These are phyloP conservation scores for Nidularia pulvinata DNA, from an alignment of 768 basidiomycete genomes.

Conservation along the genomic window DNA sequence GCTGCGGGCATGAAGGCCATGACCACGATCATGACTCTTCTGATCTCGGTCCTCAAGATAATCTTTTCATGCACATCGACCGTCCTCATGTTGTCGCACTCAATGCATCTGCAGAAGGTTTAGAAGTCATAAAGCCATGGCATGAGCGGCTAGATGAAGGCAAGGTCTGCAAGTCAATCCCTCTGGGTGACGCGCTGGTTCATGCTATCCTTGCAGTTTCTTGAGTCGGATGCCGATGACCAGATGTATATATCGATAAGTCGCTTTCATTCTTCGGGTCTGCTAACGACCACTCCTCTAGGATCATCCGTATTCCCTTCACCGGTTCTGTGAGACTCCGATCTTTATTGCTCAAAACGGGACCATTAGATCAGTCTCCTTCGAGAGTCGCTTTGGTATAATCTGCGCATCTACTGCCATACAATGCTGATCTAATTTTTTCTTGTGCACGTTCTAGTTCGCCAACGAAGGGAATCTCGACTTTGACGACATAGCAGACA, in stretches of 20 bases:
- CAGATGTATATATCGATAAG: constrained; percentile 52
- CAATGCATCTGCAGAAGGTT: constrained; percentile 55
- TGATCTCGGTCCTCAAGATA: constrained; percentile 61
- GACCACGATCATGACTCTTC: constrained; percentile 58
- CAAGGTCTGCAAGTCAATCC: constrained; percentile 41
- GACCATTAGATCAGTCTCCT: constrained; percentile 80
- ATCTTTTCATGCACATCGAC: constrained; percentile 77
- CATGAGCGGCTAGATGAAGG: constrained; percentile 70
- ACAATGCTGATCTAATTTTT: background rate
- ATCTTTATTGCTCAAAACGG: constrained; percentile 81
- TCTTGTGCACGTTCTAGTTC: constrained; percentile 44
- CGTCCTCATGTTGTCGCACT: constrained; percentile 78
- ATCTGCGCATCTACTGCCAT: background rate
- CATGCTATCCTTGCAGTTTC: constrained; percentile 32
- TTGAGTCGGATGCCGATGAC: constrained; percentile 92
- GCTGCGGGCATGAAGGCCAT: constrained; percentile 60
- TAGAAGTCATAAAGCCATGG: constrained; percentile 86
- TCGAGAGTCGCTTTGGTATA: constrained; percentile 65
- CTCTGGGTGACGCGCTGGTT: background rate
- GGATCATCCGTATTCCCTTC: constrained; percentile 86
- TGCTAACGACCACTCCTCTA: constrained; percentile 16
- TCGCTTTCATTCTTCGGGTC: constrained; percentile 4
- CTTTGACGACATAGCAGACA: constrained; percentile 71
- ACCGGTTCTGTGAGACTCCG: constrained; percentile 85
- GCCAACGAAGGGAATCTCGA: constrained; percentile 79